These are phyloP conservation scores for Diaporthe helianthi DNA, from an alignment of 2,329 filamentous ascomycete genomes.

Conservation along the genomic window DNA sequence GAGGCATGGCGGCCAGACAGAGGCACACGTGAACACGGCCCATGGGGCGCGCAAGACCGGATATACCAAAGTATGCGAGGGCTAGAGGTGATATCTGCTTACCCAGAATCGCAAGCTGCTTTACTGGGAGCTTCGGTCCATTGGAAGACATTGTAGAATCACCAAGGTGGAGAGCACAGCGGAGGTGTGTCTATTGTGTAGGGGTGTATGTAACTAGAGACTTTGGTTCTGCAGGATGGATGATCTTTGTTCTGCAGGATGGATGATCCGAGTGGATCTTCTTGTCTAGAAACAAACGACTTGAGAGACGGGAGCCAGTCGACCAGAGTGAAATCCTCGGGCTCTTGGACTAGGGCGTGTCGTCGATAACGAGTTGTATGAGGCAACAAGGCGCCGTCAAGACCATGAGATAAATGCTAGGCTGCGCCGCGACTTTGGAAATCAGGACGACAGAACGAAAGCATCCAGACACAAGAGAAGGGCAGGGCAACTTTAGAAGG, in stretches of 20 bases:
- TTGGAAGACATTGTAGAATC: constrained; percentile 35
- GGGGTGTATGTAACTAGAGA: constrained; percentile 28
- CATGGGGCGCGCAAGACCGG: background rate
- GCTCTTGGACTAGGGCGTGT: background rate
- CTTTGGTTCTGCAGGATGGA: constrained; percentile 24
- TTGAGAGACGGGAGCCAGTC: background rate
- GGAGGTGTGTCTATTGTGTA: constrained; percentile 30
- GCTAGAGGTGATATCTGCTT: constrained; percentile 44
- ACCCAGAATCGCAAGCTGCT: constrained; percentile 83
- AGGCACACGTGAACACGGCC: background rate
- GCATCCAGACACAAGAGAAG: background rate
- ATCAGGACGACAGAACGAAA: background rate
- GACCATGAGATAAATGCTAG: background rate
- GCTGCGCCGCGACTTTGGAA: background rate
- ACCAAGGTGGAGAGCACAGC: constrained; percentile 23
- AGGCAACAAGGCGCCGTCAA: background rate
- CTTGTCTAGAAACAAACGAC: background rate
- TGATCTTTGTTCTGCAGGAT: constrained; percentile 22
- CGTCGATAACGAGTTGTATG: background rate
- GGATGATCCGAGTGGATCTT: constrained; percentile 22
- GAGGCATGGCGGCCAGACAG: constrained; percentile 30
- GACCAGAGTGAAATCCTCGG: background rate
- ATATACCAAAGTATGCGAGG: constrained; percentile 21
- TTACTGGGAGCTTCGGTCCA: constrained; percentile 71
- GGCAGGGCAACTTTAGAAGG: background rate